Evolutionary conservation across 768 basidiomycete species (phyloP), one percentile per base, ranked within the genome.

Genomic region (Panus rudis): DNA sequence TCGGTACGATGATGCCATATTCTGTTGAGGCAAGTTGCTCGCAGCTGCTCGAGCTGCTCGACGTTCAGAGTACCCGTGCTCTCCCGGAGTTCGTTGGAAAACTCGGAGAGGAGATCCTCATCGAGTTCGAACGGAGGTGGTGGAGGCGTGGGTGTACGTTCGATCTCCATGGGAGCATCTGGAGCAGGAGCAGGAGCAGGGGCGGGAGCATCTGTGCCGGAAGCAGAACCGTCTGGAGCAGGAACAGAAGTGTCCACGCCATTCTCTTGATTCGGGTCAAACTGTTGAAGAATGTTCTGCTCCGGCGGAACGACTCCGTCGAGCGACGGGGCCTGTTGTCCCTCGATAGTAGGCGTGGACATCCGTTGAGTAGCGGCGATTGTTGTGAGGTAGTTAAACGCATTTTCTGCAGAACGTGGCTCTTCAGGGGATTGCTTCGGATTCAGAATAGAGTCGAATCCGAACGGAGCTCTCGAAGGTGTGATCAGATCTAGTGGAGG

Each of bases 41-140:
- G 78, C 5, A 99, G 71, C 62, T 98, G 92, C 59, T 98, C 96
- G 5, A 99, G 74, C 57, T 94, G 81, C 57, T 99, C 96, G 39
- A 97, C 72, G 20, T 71, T 87, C 32, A 97, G 66, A 0, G 56
- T 58, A 5, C 47, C 58, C 1, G 94, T 96, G 34, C 58, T 58
- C 14, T 73, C 65, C 26, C 64, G 64, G 21, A 97, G 59, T 34
- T 68, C 61, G 2, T 58, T 34, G 43, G 67, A 62, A 0, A 98
- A 72, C 8, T 70, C 55, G 0, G 52, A 53, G 20, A 94, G 52
- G 8, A 69, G 56, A 2, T 47, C 56, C 19, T 75, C 65, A 37
- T 86, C 70, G 12, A 94, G 55, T 31, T 76, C 60, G 62, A 99
- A 96, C 30, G 84, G 79, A 2, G 91, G 91, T n/a, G n/a, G n/a